phyloP scores from a whole-genome alignment of 495 filamentous ascomycete species.

The Aspergillus sparsus region DNA sequence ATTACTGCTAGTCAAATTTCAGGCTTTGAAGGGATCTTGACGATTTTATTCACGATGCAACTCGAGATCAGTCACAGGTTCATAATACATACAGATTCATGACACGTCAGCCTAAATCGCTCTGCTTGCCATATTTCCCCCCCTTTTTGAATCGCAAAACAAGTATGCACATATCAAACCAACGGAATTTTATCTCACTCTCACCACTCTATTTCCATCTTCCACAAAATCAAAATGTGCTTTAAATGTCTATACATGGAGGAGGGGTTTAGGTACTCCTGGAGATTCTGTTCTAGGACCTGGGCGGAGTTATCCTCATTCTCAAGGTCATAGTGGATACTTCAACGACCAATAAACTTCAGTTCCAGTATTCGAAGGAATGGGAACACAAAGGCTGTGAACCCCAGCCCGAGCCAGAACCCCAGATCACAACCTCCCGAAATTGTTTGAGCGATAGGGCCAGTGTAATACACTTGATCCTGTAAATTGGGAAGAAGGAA shows the following conservation, averaged over 20 bases:
- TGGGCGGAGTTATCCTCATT: background rate
- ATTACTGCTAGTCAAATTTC: too few relatives aligned
- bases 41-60: too few relatives aligned
- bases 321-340: background rate
- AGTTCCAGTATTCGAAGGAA: slow-evolving; percentile 46
- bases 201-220: background rate
- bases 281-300: background rate
- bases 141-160: background rate
- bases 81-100: too few relatives aligned
- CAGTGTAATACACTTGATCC: slow-evolving; percentile 52
- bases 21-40: too few relatives aligned
- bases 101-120: too few relatives aligned
- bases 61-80: too few relatives aligned
- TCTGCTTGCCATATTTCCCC: background rate
- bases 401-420: slow-evolving; percentile 45
- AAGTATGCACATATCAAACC: background rate
- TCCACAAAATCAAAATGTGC: background rate
- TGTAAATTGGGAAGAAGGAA: slow-evolving; percentile 10
- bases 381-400: slow-evolving; percentile 46
- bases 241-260: background rate
- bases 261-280: background rate
- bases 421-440: slow-evolving; percentile 44
- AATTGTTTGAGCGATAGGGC: slow-evolving; percentile 42
- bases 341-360: slow-evolving; percentile 37
- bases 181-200: background rate